A percentile compares a stretch with the other conserved stretches of the same genome.
These are phyloP conservation scores for Ustilago tritici DNA, from an alignment of 1,284 basidiomycete species.

Conservation along the genomic window DNA sequence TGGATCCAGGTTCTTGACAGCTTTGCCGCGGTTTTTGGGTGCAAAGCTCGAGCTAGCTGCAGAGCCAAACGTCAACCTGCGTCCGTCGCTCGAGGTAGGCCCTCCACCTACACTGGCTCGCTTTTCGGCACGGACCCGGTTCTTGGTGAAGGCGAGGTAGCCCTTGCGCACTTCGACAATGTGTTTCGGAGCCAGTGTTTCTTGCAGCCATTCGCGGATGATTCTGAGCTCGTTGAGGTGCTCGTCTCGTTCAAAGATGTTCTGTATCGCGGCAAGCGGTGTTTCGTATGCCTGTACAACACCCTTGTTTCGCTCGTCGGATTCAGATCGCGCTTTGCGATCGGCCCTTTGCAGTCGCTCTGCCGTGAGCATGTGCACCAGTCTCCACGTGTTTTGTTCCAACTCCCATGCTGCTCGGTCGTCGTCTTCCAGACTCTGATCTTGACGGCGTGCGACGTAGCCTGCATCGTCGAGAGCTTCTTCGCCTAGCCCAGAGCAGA, in stretches of 20 bases:
- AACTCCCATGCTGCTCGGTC: slow-evolving; percentile 52
- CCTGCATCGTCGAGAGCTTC: slow-evolving; percentile 53
- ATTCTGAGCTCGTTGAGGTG: slow-evolving; percentile 65
- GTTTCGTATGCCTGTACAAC: slow-evolving; percentile 56
- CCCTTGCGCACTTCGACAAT: slow-evolving; percentile 68
- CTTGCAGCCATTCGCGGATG: slow-evolving; percentile 67
- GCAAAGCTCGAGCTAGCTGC: slow-evolving; percentile 44
- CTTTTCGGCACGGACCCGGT: slow-evolving; percentile 61
- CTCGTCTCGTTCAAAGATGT: slow-evolving; percentile 53
- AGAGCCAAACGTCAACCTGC: slow-evolving; percentile 38
- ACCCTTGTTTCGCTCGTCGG: slow-evolving; percentile 13
- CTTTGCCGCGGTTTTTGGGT: slow-evolving; percentile 51
- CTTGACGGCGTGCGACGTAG: slow-evolving; percentile 22
- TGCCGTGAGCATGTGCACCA: slow-evolving; percentile 55
- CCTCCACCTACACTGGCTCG: slow-evolving; percentile 43
- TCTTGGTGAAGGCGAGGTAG: slow-evolving; percentile 67
- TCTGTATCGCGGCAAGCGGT: slow-evolving; percentile 63
- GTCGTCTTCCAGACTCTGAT: slow-evolving; percentile 43
- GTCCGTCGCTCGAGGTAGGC: slow-evolving; percentile 23
- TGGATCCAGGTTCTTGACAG: slow-evolving; percentile 63
- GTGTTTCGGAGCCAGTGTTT: slow-evolving; percentile 55
- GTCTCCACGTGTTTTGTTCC: slow-evolving; percentile 61
- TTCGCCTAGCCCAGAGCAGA: slow-evolving; percentile 46
- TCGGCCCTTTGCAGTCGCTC: slow-evolving; percentile 50
- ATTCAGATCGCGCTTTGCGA: slow-evolving; percentile 34